Evolutionary conservation across 78 protist species (phyloP).

Genomic region (Trichosphaerium sp.): DNA sequence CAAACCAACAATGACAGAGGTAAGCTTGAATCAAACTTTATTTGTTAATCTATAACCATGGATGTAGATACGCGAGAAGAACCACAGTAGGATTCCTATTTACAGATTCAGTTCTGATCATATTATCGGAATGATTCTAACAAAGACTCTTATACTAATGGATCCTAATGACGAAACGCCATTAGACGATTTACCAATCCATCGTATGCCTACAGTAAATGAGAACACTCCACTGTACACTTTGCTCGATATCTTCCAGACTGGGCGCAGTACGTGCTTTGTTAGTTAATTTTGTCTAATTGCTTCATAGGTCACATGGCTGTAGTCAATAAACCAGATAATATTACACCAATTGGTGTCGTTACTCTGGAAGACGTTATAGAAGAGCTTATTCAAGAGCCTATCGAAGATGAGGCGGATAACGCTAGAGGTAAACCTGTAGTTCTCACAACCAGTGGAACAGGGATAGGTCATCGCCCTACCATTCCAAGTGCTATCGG

Average conservation of each 20-base stretch:
- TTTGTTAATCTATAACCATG: not conserved
- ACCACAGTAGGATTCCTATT: constrained; percentile 1
- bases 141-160: not conserved
- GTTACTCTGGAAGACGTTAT: constrained; percentile 20
- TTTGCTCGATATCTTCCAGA: not conserved
- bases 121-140: not conserved
- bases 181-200: not conserved
- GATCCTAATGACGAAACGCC: not conserved
- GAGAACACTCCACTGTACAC: not conserved
- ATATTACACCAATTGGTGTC: not conserved
- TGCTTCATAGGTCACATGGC: constrained; percentile 12
- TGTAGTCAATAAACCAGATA: not conserved
- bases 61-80: not conserved
- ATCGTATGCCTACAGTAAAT: not conserved
- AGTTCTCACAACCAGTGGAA: no score
- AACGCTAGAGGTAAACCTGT: no score
- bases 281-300: not conserved
- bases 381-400: constrained; percentile 2
- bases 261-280: not conserved
- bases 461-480: no score
- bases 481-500: no score
- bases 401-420: not conserved
- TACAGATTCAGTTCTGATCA: not conserved
- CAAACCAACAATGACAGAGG: not conserved
- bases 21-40: not conserved